Conservation (phyloP, 2,329 filamentous ascomycete species). For the Aspergillus arachidicola region DNA sequence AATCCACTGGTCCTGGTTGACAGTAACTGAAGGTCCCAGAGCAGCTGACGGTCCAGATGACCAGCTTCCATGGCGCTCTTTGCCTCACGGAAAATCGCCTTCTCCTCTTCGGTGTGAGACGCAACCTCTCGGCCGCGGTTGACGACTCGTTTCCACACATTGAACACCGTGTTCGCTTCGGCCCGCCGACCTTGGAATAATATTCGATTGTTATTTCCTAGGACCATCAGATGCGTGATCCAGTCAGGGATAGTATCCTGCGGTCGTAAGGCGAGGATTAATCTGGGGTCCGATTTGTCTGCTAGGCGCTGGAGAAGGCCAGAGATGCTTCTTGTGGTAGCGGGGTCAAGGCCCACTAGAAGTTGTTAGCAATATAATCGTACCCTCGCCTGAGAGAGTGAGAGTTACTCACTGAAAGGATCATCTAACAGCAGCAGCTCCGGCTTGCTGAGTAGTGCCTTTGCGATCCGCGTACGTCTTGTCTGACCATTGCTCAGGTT, state of each 20-base stretch:
- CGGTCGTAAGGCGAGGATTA: conserved; percentile 77
- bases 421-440: conserved; percentile 87
- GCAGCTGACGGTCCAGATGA: conserved; percentile 27
- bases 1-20: conserved; percentile 19
- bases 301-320: conserved; percentile 70
- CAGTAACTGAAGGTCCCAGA: conserved; percentile 27
- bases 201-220: conserved; percentile 69
- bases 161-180: conserved; percentile 54
- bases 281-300: conserved; percentile 64
- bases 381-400: neutral
- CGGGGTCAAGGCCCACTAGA: conserved; percentile 82
- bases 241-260: conserved; percentile 87
- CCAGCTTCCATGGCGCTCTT: conserved; percentile 22
- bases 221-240: conserved; percentile 80
- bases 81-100: conserved; percentile 17
- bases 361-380: neutral
- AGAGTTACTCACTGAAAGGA: conserved; percentile 69
- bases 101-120: neutral
- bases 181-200: conserved; percentile 67
- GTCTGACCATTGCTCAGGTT: conserved; percentile 95
- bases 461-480: conserved; percentile 81
- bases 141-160: conserved; percentile 32
- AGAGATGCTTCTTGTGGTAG: conserved; percentile 72
- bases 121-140: neutral
- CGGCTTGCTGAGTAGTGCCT: conserved; percentile 75